Conservation (phyloP, 176 grass and related monocot genomes). For the Zea luxurians region DNA sequence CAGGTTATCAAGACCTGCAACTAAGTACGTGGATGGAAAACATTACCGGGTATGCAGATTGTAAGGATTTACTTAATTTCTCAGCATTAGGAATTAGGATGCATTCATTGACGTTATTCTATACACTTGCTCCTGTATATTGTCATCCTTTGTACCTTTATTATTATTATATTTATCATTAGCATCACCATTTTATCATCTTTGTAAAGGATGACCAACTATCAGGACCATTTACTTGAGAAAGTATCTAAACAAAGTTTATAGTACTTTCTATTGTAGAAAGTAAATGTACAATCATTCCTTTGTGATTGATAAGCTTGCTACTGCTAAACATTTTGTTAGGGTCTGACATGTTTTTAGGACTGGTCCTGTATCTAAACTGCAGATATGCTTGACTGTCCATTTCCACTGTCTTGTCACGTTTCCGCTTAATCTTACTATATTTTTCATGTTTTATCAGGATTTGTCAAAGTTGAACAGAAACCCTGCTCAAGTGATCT, state of each 20-base stretch:
- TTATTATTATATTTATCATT: background rate
- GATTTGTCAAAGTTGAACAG: constrained; percentile 95
- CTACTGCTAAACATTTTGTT: constrained; percentile 8
- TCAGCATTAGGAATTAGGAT: constrained; percentile 26
- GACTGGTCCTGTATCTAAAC: background rate
- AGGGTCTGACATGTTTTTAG: background rate
- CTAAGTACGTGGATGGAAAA: constrained; percentile 86
- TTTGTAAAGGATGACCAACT: constrained; percentile 21
- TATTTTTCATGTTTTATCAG: constrained; percentile 41
- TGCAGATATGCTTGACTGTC: background rate
- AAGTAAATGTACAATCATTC: background rate
- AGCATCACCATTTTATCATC: constrained; percentile 14
- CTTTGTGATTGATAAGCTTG: constrained; percentile 5
- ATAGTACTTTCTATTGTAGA: constrained; percentile 3
- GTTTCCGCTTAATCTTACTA: constrained; percentile 21
- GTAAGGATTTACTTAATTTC: constrained; percentile 19
- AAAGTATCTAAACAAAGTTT: constrained; percentile 16
- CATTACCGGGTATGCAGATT: constrained; percentile 76
- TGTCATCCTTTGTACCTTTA: background rate
- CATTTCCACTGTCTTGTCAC: background rate
- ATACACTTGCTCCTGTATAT: background rate
- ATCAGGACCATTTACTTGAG: background rate
- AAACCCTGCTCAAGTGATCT: constrained; percentile 72
- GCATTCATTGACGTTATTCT: constrained; percentile 7
- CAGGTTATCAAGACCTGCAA: constrained; percentile 82